Base-by-base conservation (phyloP, 2,329 filamentous ascomycete species). In the Alternaria ventricosa region DNA sequence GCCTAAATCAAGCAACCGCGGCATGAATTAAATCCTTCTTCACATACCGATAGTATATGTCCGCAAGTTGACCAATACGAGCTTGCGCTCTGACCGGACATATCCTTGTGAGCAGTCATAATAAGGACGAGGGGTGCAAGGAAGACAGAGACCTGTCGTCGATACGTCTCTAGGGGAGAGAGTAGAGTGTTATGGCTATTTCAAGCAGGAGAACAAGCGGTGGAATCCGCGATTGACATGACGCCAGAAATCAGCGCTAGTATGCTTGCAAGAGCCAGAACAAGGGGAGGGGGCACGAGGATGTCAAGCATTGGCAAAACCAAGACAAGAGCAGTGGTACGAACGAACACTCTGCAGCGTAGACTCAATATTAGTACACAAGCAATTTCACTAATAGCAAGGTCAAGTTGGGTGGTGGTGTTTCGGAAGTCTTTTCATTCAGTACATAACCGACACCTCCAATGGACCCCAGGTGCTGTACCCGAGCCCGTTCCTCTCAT, bases 401-500 rank as follows among this genome's bases (percentile, higher is more conserved):
- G n/a, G 13, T 46, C 23, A 44, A 56, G 22, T 56, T 47, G 20
- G n/a, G 23, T 57, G 55, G 33, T 36, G 30, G 30, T 61, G 67
- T 66, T 71, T 75, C 69, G 70, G 69, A 67, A 71, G 72, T 74
- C 70, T 76, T 76, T 71, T 76, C 73, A 76, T 76, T 76, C 72
- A 76, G 68, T 75, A 75, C 73, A 71, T 76, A 76, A 75, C 69
- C 72, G 75, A 75, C 73, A 72, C 69, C 65, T 68, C 65, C 64
- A 66, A 63, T 67, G 65, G 61, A 63, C 63, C 65, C 55, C 55
- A 60, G 69, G 70, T 71, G 64, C 66, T 72, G 65, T 67, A 70
- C 67, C 72, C 62, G 70, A 68, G 67, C 64, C 68, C 66, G 65
- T 55, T 71, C 66, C 73, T 72, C 74, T 74, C 68, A 68, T 65